A percentile compares a stretch with the other conserved stretches of the same genome.
phyloP scores from a whole-genome alignment of 2,329 filamentous ascomycete genomes.

The Lizonia empirigonia region DNA sequence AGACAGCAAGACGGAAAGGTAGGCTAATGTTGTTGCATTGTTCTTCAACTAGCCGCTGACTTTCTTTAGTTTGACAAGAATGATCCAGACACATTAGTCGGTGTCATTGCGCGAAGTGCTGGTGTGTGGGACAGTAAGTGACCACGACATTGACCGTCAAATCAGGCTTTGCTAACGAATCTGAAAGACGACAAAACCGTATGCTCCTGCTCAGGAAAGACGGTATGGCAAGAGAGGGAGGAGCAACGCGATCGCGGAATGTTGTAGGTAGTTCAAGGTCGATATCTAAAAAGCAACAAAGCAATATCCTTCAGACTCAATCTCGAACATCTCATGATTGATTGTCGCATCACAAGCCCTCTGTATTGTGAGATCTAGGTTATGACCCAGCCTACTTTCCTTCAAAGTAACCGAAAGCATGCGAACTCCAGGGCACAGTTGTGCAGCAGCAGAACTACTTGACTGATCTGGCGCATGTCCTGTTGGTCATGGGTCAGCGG shows the following conservation, averaged over 20 bases:
- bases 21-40: not conserved
- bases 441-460: slow-evolving; percentile 2
- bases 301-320: not conserved
- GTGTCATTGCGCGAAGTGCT: slow-evolving; percentile 91
- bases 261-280: slow-evolving; percentile 61
- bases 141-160: slow-evolving; percentile 1
- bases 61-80: slow-evolving; percentile 55
- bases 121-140: slow-evolving; percentile 81
- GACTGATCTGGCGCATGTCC: slow-evolving; percentile 2
- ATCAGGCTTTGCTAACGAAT: not conserved
- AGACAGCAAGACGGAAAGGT: slow-evolving; percentile 63
- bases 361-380: not conserved
- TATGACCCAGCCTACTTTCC: slow-evolving; percentile 1
- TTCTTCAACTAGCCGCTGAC: not conserved
- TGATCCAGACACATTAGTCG: slow-evolving; percentile 83
- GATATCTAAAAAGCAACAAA: not conserved
- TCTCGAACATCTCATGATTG: not conserved
- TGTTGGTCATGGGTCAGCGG: not conserved
- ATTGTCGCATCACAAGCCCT: too few species aligned
- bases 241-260: slow-evolving; percentile 91
- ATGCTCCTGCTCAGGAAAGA: slow-evolving; percentile 97
- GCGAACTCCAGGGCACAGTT: not conserved
- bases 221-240: slow-evolving; percentile 93
- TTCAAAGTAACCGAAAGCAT: slow-evolving; percentile 1
- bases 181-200: slow-evolving; percentile 87